Conservation (phyloP, 805 yeast species). For the Wickerhamiella domercqiae region DNA sequence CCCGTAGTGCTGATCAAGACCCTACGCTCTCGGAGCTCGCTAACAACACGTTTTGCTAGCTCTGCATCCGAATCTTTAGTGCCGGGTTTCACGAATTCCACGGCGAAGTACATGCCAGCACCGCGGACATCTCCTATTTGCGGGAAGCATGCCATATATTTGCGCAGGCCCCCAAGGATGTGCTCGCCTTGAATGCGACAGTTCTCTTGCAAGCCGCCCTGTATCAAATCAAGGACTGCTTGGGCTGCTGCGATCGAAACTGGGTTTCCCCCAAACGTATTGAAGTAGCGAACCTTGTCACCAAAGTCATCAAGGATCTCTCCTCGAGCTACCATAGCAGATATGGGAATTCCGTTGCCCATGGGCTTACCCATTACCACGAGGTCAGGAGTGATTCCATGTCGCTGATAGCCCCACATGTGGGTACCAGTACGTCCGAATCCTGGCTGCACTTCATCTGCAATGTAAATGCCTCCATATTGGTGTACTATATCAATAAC, state of each 20-base stretch:
- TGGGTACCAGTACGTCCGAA: conserved; percentile 9
- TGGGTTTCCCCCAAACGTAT: conserved; percentile 11
- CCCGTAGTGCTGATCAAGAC: conserved; percentile 9
- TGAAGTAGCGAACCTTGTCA: conserved; percentile 9
- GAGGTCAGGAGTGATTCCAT: conserved; percentile 8
- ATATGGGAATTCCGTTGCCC: conserved; percentile 12
- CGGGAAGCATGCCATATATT: conserved; percentile 1
- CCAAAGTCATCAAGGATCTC: conserved; percentile 8
- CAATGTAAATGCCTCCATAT: conserved; percentile 9
- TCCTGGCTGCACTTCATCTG: conserved; percentile 12
- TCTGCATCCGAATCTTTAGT: conserved; percentile 3
- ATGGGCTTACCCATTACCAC: conserved; percentile 11
- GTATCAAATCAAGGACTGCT: conserved; percentile 6
- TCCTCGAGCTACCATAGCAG: conserved; percentile 6
- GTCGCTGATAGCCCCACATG: conserved; percentile 11
- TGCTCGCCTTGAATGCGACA: conserved; percentile 4
- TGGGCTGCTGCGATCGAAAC: conserved; percentile 10
- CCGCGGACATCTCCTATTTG: conserved; percentile 9
- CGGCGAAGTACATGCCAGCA: conserved; percentile 10
- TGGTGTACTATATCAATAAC: conserved; percentile 5
- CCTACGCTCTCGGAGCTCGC: conserved; percentile 8
- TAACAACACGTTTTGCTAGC: conserved; percentile 6
- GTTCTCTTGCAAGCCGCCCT: conserved; percentile 5
- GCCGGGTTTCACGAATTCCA: conserved; percentile 5
- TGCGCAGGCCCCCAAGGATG: conserved; percentile 5